Evolutionary conservation across 352 stramenopile genomes (phyloP).

Genomic region (Peronospora destructor): DNA sequence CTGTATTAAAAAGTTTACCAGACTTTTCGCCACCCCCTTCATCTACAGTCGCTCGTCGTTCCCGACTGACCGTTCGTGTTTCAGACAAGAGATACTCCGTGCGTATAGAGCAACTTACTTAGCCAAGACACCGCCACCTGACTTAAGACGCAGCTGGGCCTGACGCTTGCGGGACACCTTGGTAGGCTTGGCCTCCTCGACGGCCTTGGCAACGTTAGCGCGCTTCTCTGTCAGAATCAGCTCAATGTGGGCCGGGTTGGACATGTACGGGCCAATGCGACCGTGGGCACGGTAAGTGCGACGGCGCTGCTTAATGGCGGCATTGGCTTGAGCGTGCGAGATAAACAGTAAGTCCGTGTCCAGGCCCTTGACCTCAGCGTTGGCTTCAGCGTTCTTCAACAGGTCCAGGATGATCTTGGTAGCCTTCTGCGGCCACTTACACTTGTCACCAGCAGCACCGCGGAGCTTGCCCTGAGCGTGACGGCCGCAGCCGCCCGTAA

Average conservation of each 20-base stretch:
- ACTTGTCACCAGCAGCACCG: slow-evolving; percentile 94
- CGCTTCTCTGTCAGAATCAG: slow-evolving; percentile 96
- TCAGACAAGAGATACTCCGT: slow-evolving; percentile 25
- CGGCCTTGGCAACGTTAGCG: slow-evolving; percentile 90
- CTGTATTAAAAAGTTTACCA: slow-evolving; percentile 72
- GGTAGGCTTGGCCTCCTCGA: slow-evolving; percentile 80
- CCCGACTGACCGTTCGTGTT: slow-evolving; percentile 25
- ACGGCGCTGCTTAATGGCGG: slow-evolving; percentile 95
- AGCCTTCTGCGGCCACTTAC: slow-evolving; percentile 98
- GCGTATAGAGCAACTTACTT: slow-evolving; percentile 51
- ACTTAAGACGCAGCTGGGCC: slow-evolving; percentile 85
- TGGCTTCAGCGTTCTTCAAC: slow-evolving; percentile 97
- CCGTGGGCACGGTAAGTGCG: slow-evolving; percentile 98
- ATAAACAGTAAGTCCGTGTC: slow-evolving; percentile 95
- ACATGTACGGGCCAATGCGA: slow-evolving; percentile 98
- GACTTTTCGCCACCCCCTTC: slow-evolving; percentile 36
- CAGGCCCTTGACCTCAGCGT: slow-evolving; percentile 97
- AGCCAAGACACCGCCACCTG: slow-evolving; percentile 72
- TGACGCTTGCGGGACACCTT: slow-evolving; percentile 87
- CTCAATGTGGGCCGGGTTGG: slow-evolving; percentile 98
- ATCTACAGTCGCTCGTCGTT: slow-evolving; percentile 38
- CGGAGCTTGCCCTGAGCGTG: slow-evolving; percentile 95
- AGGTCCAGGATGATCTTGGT: slow-evolving; percentile 98
- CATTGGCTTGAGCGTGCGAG: slow-evolving; percentile 96
- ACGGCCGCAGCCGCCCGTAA: slow-evolving; percentile 96